These are phyloP conservation scores for Coemansia reversa DNA, from an alignment of 192 early-diverging fungal genomes.

Conservation along the genomic window DNA sequence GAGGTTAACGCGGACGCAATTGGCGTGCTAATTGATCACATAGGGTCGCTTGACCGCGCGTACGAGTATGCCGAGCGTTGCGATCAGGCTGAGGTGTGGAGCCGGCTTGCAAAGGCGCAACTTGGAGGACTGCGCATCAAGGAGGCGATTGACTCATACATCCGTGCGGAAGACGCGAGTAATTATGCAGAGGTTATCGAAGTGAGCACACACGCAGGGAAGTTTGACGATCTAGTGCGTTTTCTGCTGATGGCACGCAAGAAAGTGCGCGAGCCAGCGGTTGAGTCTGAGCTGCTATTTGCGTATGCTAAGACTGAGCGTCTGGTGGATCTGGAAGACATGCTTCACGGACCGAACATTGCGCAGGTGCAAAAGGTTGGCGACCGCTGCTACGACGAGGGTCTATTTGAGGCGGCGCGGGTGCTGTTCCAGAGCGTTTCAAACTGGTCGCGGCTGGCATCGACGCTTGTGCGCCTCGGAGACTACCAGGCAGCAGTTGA, in stretches of 20 bases:
- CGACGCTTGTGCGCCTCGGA: conserved; percentile 92
- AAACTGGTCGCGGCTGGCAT: conserved; percentile 95
- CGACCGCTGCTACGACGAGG: conserved; percentile 92
- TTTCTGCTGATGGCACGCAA: conserved; percentile 96
- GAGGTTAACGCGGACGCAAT: conserved; percentile 87
- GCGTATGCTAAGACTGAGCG: conserved; percentile 95
- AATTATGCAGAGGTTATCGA: conserved; percentile 89
- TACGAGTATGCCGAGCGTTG: conserved; percentile 93
- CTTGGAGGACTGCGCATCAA: conserved; percentile 85
- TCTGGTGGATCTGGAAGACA: conserved; percentile 89
- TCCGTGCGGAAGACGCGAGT: conserved; percentile 88
- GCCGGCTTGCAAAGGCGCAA: conserved; percentile 92
- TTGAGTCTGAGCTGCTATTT: conserved; percentile 94
- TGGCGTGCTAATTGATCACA: conserved; percentile 88
- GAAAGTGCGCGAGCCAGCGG: conserved; percentile 89
- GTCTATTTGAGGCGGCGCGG: conserved; percentile 91
- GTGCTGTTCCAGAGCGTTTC: conserved; percentile 94
- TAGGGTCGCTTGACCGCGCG: conserved; percentile 92
- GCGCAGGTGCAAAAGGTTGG: conserved; percentile 91
- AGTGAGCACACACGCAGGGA: conserved; percentile 75
- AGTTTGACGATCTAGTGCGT: conserved; percentile 93
- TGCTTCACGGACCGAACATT: conserved; percentile 90
- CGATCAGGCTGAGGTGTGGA: conserved; percentile 93
- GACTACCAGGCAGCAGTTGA: conserved; percentile 98
- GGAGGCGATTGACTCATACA: conserved; percentile 97